These are phyloP conservation scores for Astragalus membranaceus DNA, from an alignment of 306 rosid genomes.

Conservation along the genomic window DNA sequence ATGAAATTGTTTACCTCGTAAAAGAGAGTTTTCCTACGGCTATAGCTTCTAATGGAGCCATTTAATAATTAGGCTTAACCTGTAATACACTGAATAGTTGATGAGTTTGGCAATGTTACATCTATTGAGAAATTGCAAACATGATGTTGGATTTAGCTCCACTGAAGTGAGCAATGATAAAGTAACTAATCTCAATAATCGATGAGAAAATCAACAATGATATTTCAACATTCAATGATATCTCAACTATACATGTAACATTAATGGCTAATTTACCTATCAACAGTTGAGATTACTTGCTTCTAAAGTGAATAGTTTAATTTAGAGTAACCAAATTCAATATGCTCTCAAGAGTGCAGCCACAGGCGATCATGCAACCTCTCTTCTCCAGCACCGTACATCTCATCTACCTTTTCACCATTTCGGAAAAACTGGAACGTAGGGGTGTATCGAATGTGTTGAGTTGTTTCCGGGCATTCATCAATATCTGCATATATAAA, in stretches of 20 bases:
- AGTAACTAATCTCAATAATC: no score
- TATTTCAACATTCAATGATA: no score
- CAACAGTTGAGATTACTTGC: no score
- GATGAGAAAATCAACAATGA: no score
- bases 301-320: no score
- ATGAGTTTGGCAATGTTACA: background rate
- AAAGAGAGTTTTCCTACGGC: background rate
- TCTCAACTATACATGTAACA: no score
- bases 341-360: constrained; percentile 30
- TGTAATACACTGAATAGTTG: background rate
- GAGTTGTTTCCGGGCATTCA: constrained; percentile 87
- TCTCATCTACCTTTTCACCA: constrained; percentile 79
- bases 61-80: background rate
- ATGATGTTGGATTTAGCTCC: background rate
- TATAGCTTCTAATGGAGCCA: background rate
- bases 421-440: constrained; percentile 69
- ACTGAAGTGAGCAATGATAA: no score
- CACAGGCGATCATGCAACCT: constrained; percentile 42
- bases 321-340: background rate
- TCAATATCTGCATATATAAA: constrained; percentile 79
- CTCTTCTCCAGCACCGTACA: constrained; percentile 39
- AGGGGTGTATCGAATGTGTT: constrained; percentile 73
- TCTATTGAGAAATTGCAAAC: constrained; percentile 12
- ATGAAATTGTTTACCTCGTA: background rate
- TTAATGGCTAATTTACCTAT: no score